phyloP scores from a whole-genome alignment of 257 asterid genomes.

The Primulina eburnea region DNA sequence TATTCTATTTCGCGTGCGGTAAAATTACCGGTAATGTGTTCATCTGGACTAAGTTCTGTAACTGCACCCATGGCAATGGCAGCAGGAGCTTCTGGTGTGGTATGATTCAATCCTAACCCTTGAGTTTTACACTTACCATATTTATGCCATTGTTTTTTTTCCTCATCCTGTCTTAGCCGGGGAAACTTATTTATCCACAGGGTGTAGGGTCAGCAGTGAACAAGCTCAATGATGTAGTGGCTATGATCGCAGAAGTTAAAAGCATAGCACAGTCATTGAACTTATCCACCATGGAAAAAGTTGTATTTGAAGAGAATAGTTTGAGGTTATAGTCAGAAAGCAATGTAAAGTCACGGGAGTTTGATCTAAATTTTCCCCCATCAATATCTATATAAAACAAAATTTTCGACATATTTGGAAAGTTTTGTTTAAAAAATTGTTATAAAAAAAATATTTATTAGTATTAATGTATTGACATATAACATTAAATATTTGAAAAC shows the following conservation, averaged over 20 bases:
- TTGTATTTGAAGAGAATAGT: constrained; percentile 29
- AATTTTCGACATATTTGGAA: no score
- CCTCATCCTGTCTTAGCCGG: no score
- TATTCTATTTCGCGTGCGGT: constrained; percentile 86
- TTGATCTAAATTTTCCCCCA: no score
- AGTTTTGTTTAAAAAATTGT: no score
- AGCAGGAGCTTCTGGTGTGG: constrained; percentile 95
- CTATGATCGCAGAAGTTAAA: constrained; percentile 89
- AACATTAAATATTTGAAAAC: no score
- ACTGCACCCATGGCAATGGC: constrained; percentile 92
- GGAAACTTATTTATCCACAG: constrained; percentile 25
- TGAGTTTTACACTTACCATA: no score
- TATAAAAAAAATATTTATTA: no score
- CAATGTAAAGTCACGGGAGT: no score
- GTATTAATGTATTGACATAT: no score
- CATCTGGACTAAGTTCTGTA: constrained; percentile 85
- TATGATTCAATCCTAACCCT: constrained; percentile 22
- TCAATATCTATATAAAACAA: no score
- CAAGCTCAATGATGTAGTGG: constrained; percentile 84
- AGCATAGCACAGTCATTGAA: constrained; percentile 59
- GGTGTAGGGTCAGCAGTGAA: constrained; percentile 94
- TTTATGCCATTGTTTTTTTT: no score
- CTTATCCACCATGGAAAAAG: constrained; percentile 28
- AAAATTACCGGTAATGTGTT: constrained; percentile 73
- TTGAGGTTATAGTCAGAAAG: constrained; percentile 15